Percentiles rank a stretch among this genome's conserved stretches.
These are phyloP conservation scores for Dioscorea zingiberensis DNA, from an alignment of 106 monocot species.

Conservation along the genomic window DNA sequence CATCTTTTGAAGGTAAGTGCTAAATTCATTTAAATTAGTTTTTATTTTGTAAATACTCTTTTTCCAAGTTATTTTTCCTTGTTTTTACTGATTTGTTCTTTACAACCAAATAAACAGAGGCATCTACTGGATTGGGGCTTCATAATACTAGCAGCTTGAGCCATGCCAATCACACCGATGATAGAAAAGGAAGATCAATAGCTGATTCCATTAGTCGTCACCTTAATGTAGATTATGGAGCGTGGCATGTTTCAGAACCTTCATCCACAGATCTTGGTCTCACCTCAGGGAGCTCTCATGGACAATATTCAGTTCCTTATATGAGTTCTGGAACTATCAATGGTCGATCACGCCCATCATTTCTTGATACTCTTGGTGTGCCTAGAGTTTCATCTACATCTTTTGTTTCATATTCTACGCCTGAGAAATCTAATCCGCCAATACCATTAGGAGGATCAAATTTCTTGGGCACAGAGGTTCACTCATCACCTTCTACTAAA, in stretches of 20 bases:
- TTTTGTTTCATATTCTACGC: slow-evolving; percentile 13
- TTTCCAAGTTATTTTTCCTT: slow-evolving; percentile 3
- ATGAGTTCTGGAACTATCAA: slow-evolving; percentile 22
- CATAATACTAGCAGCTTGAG: slow-evolving; percentile 15
- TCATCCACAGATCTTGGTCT: slow-evolving; percentile 28
- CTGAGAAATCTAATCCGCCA: slow-evolving; percentile 27
- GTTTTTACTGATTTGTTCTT: not conserved
- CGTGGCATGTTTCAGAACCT: slow-evolving; percentile 30
- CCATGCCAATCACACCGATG: not conserved
- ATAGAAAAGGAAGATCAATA: slow-evolving; percentile 22
- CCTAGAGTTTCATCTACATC: slow-evolving; percentile 37
- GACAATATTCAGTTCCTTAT: slow-evolving; percentile 30
- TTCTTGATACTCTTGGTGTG: slow-evolving; percentile 78
- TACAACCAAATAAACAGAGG: slow-evolving; percentile 20
- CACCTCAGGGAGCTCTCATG: slow-evolving; percentile 22
- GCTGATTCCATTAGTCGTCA: slow-evolving; percentile 35
- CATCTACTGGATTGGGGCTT: slow-evolving; percentile 14
- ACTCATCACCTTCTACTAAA: slow-evolving; percentile 10
- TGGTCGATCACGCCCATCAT: slow-evolving; percentile 65
- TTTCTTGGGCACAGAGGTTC: slow-evolving; percentile 19
- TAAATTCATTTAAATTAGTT: not conserved
- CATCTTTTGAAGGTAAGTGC: slow-evolving; percentile 15
- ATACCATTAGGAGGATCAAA: slow-evolving; percentile 17
- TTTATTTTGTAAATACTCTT: not conserved
- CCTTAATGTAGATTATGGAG: slow-evolving; percentile 30